Percentiles rank a stretch among this genome's conserved stretches.
These are phyloP conservation scores for Arthroderma uncinatum DNA, from an alignment of 2,329 filamentous ascomycete genomes.

Conservation along the genomic window DNA sequence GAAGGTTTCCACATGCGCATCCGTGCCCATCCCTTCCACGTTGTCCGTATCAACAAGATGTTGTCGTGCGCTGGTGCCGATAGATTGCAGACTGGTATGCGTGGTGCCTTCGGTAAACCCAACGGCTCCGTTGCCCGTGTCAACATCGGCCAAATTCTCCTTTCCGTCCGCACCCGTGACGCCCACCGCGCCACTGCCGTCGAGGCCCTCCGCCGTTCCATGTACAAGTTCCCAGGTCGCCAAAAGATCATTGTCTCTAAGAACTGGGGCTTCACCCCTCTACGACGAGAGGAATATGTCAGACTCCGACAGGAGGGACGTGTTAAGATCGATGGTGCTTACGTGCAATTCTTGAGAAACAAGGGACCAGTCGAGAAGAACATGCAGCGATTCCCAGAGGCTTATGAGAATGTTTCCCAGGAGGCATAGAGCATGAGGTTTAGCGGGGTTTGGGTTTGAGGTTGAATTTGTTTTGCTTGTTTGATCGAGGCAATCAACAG, in stretches of 20 bases:
- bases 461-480: conserved; percentile 3
- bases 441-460: conserved; percentile 1
- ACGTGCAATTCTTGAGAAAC: conserved; percentile 98
- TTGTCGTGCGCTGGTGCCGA: conserved; percentile 99
- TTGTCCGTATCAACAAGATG: conserved; percentile 99
- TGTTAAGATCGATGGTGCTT: conserved; percentile 95
- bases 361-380: conserved; percentile 76
- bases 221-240: conserved; percentile 99
- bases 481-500: conserved; percentile 4
- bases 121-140: conserved; percentile 98
- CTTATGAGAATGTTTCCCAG: conserved; percentile 46
- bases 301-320: conserved; percentile 86
- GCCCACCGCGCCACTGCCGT: conserved; percentile 82
- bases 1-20: conserved; percentile 61
- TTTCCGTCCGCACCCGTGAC: conserved; percentile 95
- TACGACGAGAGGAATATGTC: conserved; percentile 94
- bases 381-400: conserved; percentile 88
- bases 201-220: conserved; percentile 95
- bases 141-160: conserved; percentile 99
- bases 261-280: conserved; percentile 99
- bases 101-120: conserved; percentile 99
- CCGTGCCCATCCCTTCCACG: conserved; percentile 97
- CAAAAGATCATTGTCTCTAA: conserved; percentile 99
- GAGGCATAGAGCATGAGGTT: conserved; percentile 28
- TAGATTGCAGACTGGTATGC: conserved; percentile 99